phyloP scores from a whole-genome alignment of 345 rosid species.

The Populus pruinosa region DNA sequence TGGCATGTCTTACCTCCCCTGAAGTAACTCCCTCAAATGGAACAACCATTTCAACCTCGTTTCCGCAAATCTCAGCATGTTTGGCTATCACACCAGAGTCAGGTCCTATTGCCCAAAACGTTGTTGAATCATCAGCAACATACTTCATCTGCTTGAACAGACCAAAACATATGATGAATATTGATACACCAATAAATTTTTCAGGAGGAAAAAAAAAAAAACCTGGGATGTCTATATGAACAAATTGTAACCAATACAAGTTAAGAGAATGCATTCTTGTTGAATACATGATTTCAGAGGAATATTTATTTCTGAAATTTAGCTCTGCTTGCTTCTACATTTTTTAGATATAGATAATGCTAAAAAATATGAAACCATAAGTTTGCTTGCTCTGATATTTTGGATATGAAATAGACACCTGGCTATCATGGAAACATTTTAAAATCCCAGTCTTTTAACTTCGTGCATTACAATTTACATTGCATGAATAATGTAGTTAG shows the following conservation, averaged over 20 bases:
- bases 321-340: not conserved
- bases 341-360: not conserved
- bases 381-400: no score
- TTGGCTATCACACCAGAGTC: slow-evolving; percentile 64
- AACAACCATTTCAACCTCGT: slow-evolving; percentile 80
- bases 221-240: not conserved
- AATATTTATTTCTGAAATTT: not conserved
- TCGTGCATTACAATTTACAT: not conserved
- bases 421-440: not conserved
- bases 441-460: not conserved
- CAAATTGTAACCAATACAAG: not conserved
- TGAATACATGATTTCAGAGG: not conserved
- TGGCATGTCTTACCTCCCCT: slow-evolving; percentile 59
- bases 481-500: not conserved
- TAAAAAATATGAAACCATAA: no score
- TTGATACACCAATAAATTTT: not conserved
- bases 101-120: slow-evolving; percentile 92
- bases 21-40: slow-evolving; percentile 77
- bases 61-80: slow-evolving; percentile 74
- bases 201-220: not conserved
- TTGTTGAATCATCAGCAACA: slow-evolving; percentile 79
- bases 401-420: not conserved
- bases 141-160: slow-evolving; percentile 58
- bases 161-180: not conserved
- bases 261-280: not conserved